Conservation (phyloP, 208 protist species). For the Angomonas deanei region DNA sequence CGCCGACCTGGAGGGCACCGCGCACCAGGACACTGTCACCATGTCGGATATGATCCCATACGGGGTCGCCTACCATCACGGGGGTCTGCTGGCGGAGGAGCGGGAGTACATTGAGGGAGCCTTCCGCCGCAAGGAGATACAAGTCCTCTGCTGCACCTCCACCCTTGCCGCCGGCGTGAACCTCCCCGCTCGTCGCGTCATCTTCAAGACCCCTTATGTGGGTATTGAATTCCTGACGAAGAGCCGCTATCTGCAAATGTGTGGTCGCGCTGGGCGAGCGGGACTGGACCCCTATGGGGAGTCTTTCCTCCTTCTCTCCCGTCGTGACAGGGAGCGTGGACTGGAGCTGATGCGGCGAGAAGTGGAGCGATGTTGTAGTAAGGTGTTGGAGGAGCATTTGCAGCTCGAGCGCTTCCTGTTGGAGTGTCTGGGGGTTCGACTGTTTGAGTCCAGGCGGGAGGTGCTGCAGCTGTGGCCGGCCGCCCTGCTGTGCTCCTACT, state of each 20-base stretch:
- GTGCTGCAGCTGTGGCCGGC: slow-evolving; percentile 31
- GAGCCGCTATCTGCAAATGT: slow-evolving; percentile 79
- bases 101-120: slow-evolving; percentile 74
- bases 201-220: slow-evolving; percentile 78
- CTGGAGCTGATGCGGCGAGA: slow-evolving; percentile 35
- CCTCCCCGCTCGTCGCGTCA: slow-evolving; percentile 84
- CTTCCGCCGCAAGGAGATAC: slow-evolving; percentile 60
- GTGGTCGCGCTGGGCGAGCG: slow-evolving; percentile 76
- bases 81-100: slow-evolving; percentile 78
- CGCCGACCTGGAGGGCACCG: slow-evolving; percentile 31
- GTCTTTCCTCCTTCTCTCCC: slow-evolving; percentile 66
- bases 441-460: slow-evolving; percentile 37
- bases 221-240: slow-evolving; percentile 62
- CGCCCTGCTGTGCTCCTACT: slow-evolving; percentile 36
- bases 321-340: slow-evolving; percentile 36
- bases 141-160: slow-evolving; percentile 88
- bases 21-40: slow-evolving; percentile 26
- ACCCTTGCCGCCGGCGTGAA: slow-evolving; percentile 93
- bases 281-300: slow-evolving; percentile 78
- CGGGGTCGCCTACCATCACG: slow-evolving; percentile 89
- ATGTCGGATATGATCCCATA: slow-evolving; percentile 50
- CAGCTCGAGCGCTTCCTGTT: slow-evolving; percentile 50
- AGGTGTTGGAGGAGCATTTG: slow-evolving; percentile 37
- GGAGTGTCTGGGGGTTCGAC: slow-evolving; percentile 74
- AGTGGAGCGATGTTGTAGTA: slow-evolving; percentile 44